Percentiles rank a stretch among this genome's conserved stretches.
Conservation (phyloP, 2,329 filamentous ascomycete genomes). For the Thermothelomyces thermophilus region DNA sequence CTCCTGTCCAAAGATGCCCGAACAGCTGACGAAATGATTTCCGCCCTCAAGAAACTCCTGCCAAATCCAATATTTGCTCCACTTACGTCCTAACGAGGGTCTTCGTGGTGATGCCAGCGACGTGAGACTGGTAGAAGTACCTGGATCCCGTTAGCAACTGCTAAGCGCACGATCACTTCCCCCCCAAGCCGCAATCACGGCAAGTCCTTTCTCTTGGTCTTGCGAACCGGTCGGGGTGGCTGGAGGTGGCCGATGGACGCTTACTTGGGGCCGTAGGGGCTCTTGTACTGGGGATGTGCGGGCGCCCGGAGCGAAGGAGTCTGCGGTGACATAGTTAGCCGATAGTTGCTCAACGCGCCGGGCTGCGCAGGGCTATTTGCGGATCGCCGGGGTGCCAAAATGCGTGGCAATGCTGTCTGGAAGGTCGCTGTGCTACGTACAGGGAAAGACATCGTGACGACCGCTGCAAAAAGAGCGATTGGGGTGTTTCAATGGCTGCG, state of each 20-base stretch:
- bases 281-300: slow-evolving; percentile 45
- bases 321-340: slow-evolving; percentile 35
- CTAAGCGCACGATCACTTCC: too few species aligned
- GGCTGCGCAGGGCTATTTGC: too few species aligned
- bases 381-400: too few species aligned
- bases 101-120: slow-evolving; percentile 47
- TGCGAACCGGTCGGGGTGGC: neutral
- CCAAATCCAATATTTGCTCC: neutral
- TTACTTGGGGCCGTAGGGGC: slow-evolving; percentile 61
- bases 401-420: too few species aligned
- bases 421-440: slow-evolving; percentile 22
- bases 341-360: neutral
- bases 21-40: too few species aligned
- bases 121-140: slow-evolving; percentile 53
- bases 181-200: neutral
- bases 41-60: too few species aligned
- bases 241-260: slow-evolving; percentile 27
- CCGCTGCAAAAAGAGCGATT: slow-evolving; percentile 19
- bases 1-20: too few species aligned
- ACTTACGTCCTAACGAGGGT: slow-evolving; percentile 47
- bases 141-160: slow-evolving; percentile 36
- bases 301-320: slow-evolving; percentile 40
- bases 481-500: slow-evolving; percentile 25
- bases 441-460: slow-evolving; percentile 27
- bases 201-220: neutral